phyloP scores from a whole-genome alignment of 768 basidiomycete species.

The Crucibulum laeve region DNA sequence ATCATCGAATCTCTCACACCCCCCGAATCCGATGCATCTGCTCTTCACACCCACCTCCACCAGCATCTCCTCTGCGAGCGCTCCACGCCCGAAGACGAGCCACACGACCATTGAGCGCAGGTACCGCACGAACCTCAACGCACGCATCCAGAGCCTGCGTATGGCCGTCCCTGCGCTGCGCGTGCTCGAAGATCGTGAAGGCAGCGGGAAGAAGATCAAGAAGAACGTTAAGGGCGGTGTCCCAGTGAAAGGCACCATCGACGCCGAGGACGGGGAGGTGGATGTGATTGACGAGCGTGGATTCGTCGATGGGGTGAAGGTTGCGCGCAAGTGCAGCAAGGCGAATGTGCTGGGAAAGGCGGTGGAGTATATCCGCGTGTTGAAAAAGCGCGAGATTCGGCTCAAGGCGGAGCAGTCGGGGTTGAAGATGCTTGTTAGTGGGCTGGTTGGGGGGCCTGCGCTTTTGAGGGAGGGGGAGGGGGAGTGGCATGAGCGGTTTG shows the following conservation, averaged over 20 bases:
- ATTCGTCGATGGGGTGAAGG: constrained; percentile 89
- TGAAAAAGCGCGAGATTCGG: constrained; percentile 74
- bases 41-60: constrained; percentile 9
- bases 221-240: constrained; percentile 38
- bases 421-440: constrained; percentile 59
- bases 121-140: constrained; percentile 86
- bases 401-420: constrained; percentile 75
- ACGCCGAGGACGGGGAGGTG: constrained; percentile 28
- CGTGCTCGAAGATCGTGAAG: constrained; percentile 62
- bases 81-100: constrained; percentile 70
- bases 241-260: constrained; percentile 28
- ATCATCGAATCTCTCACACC: constrained; percentile 13
- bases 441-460: constrained; percentile 71
- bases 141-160: constrained; percentile 76
- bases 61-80: constrained; percentile 10
- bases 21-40: constrained; percentile 9
- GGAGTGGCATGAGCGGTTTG: constrained; percentile 70
- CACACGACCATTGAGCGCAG: constrained; percentile 88
- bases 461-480: constrained; percentile 72
- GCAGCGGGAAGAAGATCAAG: constrained; percentile 41
- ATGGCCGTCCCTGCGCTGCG: constrained; percentile 82
- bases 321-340: constrained; percentile 87
- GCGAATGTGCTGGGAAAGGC: constrained; percentile 89
- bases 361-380: constrained; percentile 85
- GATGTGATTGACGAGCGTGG: constrained; percentile 79